Evolutionary conservation across 305 asterid genomes (phyloP), one percentile per base, ranked within the genome.

Genomic region (Solanum hybrid): DNA sequence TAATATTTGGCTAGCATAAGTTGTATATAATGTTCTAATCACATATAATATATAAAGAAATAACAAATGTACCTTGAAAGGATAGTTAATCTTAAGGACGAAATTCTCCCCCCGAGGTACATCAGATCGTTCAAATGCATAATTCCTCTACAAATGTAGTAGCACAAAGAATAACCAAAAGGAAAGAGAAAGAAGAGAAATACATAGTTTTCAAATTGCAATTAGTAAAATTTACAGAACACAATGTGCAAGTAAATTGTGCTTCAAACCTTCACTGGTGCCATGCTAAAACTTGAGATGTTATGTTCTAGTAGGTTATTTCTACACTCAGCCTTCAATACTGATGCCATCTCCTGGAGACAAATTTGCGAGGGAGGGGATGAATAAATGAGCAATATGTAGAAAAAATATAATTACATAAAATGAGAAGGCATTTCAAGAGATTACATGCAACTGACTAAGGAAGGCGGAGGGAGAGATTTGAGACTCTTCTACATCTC

Each of bases 111-210:
- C 98, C 10, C 89, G 96, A 80, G 98, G 97, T 90, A 98, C 85
- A 90, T 96, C 99, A 90, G 95, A 91, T 88, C 98, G 92, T 92
- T 98, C 99, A 92, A 98, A 98, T 86, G 99, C 99, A 93, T 95
- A 98, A 91, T 93, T 95, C 90, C 99, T 94, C 99, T 98, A 92
- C 79, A 90, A 80, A 88, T 73, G 73, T 86, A 89, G 79, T 22
- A 88, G 87, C 76, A 80, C 87, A 86, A 13, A 64, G 88, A 88
- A 79, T 89, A 87, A 80, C 79, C 87, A 78, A 88, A 72, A 35
- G 89, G 27, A 87, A 87, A 60, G 16, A 42, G 56, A 87, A 38
- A 36, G 36, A 89, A 31, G 89, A 81, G 88, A 76, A 66, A 90
- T 13, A 87, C 71, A 87, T 86, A 32, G 64, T 77, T 31, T 32